Base-by-base conservation (phyloP, 805 yeast species). In the Diddensiella transvaalensis region DNA sequence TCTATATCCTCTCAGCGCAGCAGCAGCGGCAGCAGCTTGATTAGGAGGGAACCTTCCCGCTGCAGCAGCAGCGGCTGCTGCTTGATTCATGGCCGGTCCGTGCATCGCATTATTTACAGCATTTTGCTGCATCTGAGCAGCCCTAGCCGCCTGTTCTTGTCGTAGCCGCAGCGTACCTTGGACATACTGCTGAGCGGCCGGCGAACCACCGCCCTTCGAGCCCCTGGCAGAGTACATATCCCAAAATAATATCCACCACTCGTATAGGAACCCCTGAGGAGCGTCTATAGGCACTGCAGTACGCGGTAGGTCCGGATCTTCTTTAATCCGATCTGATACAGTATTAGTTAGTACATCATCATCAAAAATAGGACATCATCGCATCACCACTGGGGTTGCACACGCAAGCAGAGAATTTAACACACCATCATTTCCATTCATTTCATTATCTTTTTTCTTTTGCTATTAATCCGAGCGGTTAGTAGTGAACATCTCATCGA, bases 231-330 rank as follows among this genome's bases (percentile, higher is more conserved):
- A 85, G 66, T 84, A 87, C 23, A 88, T 82, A 63, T 89, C 96
- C 96, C 96, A 90, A 63, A 89, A 90, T 15, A 90, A 81, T 71
- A 82, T 88, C 96, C 96, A 89, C 97, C 97, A 89, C 64, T 90
- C 97, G 60, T 79, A 83, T 21, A 89, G 68, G 60, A 87, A 89
- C 4, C 96, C 93, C 58, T 83, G 87, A 0, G 95, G 93, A 1
- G 95, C 84, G 60, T 88, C 93, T 76, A 85, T 78, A 26, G 66
- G 67, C 17, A 60, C 56, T 22, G 43, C 38, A 10, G 57, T 48
- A 24, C 52, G 47, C n/a, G 59, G 59, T 39, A 57, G 42, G 29
- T 56, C 59, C 22, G 40, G 40, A 15, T 49, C 50, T 22, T 55
- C 55, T 13, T 38, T 38, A 21, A 21, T 38, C 5, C 24, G 24